Evolutionary conservation across 768 basidiomycete species (phyloP).

Genomic region (Lyophyllum semitale): DNA sequence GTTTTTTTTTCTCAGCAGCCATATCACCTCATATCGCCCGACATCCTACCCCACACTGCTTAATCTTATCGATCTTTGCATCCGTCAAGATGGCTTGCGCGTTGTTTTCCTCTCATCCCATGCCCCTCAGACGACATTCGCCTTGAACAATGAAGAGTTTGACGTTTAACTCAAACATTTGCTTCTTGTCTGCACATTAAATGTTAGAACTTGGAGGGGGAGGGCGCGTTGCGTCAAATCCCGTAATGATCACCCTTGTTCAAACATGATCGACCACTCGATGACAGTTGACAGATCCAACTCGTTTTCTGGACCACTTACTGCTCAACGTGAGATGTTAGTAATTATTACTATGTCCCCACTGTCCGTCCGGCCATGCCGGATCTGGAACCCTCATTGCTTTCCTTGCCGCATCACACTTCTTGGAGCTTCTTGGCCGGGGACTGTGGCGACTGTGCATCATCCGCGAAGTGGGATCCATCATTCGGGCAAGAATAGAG

Average conservation of each 20-base stretch:
- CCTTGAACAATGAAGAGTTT: neutral
- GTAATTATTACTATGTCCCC: neutral
- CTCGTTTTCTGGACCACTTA: conserved; percentile 10
- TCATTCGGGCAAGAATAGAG: neutral
- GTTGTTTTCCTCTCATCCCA: neutral
- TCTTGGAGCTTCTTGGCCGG: neutral
- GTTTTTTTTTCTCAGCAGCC: conserved; percentile 7
- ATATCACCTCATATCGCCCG: neutral
- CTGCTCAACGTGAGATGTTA: neutral
- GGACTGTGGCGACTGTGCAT: neutral
- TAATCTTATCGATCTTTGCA: conserved; percentile 11
- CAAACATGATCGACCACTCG: conserved; percentile 4
- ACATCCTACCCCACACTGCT: conserved; percentile 12
- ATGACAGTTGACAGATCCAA: conserved; percentile 26
- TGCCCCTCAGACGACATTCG: neutral
- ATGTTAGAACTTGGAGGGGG: neutral
- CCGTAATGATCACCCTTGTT: neutral
- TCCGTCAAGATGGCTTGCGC: neutral
- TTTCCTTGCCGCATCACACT: neutral
- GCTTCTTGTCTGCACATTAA: neutral
- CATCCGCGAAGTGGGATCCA: neutral
- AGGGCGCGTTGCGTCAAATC: neutral
- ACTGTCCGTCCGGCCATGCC: neutral
- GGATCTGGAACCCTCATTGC: neutral
- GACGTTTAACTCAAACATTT: neutral